These are phyloP conservation scores for Pestalotiopsis sp. DNA, from an alignment of 2,329 filamentous ascomycete species.

Conservation along the genomic window DNA sequence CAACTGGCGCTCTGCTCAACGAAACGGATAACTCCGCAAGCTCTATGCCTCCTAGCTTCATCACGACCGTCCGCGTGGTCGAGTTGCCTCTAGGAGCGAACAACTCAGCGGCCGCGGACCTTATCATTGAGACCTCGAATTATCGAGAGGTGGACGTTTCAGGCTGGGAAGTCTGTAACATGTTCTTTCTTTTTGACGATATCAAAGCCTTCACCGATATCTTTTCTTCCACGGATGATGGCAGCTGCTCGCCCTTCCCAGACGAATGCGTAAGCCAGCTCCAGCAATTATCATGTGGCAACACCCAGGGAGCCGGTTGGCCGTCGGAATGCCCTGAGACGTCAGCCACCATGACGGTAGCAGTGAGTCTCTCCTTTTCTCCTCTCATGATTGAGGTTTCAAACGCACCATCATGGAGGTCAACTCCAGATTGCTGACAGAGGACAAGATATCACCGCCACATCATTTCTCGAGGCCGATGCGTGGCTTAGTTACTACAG, in stretches of 20 bases:
- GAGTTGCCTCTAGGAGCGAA: not conserved
- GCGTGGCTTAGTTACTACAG: not conserved
- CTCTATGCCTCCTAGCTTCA: not conserved
- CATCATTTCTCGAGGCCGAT: not conserved
- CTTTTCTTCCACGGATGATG: not conserved
- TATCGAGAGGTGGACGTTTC: not conserved
- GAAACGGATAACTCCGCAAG: not conserved
- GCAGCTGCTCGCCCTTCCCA: not conserved
- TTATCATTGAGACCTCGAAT: not conserved
- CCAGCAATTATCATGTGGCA: not conserved
- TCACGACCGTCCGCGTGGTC: not conserved
- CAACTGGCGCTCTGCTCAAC: not conserved
- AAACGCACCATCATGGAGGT: not conserved
- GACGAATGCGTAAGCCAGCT: not conserved
- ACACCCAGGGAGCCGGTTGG: not conserved
- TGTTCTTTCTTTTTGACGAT: not conserved
- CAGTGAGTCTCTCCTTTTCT: not conserved
- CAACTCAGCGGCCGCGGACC: not conserved
- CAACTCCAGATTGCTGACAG: not conserved
- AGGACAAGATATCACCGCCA: not conserved
- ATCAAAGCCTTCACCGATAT: not conserved
- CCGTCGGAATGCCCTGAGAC: not conserved
- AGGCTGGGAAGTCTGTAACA: not conserved
- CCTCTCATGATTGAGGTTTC: too few relatives aligned
- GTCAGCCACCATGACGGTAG: not conserved